These are phyloP conservation scores for Malassezia arunalokei DNA, from an alignment of 1,284 basidiomycete genomes.

Conservation along the genomic window DNA sequence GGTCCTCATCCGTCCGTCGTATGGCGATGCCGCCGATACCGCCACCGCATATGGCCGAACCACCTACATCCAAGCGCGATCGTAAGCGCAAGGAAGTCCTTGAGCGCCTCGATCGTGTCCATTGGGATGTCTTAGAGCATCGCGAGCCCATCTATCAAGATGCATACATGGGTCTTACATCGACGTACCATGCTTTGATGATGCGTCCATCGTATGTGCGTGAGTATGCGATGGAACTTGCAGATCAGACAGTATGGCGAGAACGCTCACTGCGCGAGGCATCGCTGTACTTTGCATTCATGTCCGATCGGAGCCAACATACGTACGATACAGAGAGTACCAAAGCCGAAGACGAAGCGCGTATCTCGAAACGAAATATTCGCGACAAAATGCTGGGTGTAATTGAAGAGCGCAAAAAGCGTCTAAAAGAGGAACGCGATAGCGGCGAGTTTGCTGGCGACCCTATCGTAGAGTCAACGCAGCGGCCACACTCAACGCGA, in stretches of 20 bases:
- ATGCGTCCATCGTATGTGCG: conserved; percentile 30
- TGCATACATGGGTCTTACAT: conserved; percentile 28
- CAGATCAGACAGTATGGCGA: conserved; percentile 28
- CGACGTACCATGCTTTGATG: conserved; percentile 33
- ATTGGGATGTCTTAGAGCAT: conserved; percentile 42
- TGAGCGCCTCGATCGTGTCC: conserved; percentile 39
- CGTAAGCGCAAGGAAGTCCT: conserved; percentile 42
- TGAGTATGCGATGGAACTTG: conserved; percentile 34
- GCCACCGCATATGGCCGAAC: neutral
- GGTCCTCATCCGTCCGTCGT: neutral
- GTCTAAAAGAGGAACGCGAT: conserved; percentile 40
- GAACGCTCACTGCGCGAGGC: conserved; percentile 30
- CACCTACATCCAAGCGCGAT: conserved; percentile 19
- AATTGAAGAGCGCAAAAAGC: conserved; percentile 37
- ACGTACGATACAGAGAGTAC: conserved; percentile 30
- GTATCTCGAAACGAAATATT: conserved; percentile 32
- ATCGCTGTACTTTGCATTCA: conserved; percentile 36
- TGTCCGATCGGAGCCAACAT: conserved; percentile 31
- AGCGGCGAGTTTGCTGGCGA: conserved; percentile 37
- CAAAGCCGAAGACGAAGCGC: conserved; percentile 38
- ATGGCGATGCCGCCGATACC: neutral
- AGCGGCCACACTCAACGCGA: conserved; percentile 41
- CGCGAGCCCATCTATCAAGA: conserved; percentile 40
- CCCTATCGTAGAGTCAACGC: conserved; percentile 17
- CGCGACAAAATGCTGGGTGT: conserved; percentile 38